Evolutionary conservation across 257 asterid genomes (phyloP).

Genomic region (Parsonsia alboflavescens): DNA sequence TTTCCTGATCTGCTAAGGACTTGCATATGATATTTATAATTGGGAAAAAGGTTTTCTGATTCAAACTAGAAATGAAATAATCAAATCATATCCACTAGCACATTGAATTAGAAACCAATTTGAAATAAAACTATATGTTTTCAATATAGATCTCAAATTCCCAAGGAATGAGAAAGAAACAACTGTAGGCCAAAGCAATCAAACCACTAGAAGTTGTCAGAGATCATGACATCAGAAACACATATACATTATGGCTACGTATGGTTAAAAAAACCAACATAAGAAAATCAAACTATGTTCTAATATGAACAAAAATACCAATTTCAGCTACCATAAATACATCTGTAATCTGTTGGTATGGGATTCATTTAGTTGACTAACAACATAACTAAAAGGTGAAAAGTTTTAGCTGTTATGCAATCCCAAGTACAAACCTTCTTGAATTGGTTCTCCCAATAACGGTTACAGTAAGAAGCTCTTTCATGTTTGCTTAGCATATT

Average conservation of each 20-base stretch:
- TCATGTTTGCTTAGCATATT: slow-evolving; percentile 95
- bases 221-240: not conserved
- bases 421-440: slow-evolving; percentile 65
- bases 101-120: not conserved
- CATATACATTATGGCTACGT: not conserved
- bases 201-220: not conserved
- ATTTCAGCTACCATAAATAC: not conserved
- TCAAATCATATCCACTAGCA: not conserved
- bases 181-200: not conserved
- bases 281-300: not conserved
- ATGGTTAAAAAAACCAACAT: not conserved
- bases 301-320: not conserved
- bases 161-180: not conserved
- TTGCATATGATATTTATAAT: not conserved
- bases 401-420: not conserved
- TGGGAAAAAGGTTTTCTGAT: not conserved
- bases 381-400: not conserved
- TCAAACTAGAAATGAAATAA: not conserved
- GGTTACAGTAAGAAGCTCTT: slow-evolving; percentile 91
- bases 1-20: not conserved
- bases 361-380: not conserved
- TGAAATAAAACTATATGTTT: not conserved
- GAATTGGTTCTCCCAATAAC: slow-evolving; percentile 96
- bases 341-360: not conserved
- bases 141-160: not conserved